Evolutionary conservation across 2,329 filamentous ascomycete species (phyloP).

Genomic region (Orbilia blumenaviensis): DNA sequence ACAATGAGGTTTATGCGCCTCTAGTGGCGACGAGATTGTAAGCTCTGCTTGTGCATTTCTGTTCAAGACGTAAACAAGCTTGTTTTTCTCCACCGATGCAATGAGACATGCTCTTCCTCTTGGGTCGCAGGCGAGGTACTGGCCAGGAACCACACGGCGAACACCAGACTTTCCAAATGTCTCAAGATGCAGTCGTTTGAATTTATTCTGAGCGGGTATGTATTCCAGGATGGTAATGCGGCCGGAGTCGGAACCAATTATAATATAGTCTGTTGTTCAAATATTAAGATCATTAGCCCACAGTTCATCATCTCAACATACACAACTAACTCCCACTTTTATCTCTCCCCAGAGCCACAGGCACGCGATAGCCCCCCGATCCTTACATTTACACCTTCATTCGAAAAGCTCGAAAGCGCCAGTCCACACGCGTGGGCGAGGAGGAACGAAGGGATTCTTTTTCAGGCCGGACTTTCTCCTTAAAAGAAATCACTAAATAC

Average conservation of each 20-base stretch:
- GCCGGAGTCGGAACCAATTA: constrained; percentile 93
- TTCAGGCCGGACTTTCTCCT: constrained; percentile 64
- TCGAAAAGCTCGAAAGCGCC: constrained; percentile 19
- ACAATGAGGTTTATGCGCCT: constrained; percentile 92
- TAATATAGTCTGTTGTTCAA: constrained; percentile 81
- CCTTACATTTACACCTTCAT: constrained; percentile 52
- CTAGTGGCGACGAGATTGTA: constrained; percentile 94
- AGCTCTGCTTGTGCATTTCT: constrained; percentile 93
- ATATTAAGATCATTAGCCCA: constrained; percentile 38
- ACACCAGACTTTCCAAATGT: constrained; percentile 98
- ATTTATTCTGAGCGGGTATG: constrained; percentile 82
- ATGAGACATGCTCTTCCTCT: constrained; percentile 95
- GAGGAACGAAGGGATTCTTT: constrained; percentile 62
- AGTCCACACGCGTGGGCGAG: constrained; percentile 18
- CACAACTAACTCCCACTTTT: neutral
- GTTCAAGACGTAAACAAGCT: constrained; percentile 98
- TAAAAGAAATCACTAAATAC: constrained; percentile 68
- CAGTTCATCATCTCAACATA: constrained; percentile 47
- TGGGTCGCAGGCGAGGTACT: constrained; percentile 94
- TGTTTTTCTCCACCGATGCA: constrained; percentile 96
- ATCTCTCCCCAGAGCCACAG: constrained; percentile 3
- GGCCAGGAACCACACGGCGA: constrained; percentile 89
- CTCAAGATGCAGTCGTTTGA: constrained; percentile 89
- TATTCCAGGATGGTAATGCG: constrained; percentile 95
- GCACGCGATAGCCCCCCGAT: constrained; percentile 21